These are phyloP conservation scores for Coniferiporia sulphurascens DNA, from an alignment of 1,284 basidiomycete species.

Conservation along the genomic window DNA sequence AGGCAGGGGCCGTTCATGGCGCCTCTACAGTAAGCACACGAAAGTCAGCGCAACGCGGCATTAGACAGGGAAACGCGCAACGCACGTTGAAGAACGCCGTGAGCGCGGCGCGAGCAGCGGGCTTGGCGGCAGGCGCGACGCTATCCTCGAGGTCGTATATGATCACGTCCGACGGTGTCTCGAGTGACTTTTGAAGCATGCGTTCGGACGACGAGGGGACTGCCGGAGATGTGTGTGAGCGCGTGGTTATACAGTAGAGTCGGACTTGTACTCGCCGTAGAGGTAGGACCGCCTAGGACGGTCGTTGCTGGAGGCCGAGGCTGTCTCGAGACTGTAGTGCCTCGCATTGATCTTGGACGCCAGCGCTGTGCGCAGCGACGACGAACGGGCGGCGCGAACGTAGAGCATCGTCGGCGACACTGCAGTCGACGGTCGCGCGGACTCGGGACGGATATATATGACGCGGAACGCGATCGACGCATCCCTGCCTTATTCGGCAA, in stretches of 20 bases:
- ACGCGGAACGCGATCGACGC: background rate
- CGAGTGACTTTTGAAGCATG: constrained; percentile 77
- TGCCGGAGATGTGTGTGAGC: constrained; percentile 23
- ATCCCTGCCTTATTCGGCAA: background rate
- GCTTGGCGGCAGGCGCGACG: constrained; percentile 63
- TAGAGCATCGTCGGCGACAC: background rate
- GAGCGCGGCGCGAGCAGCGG: constrained; percentile 54
- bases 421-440: background rate
- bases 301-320: background rate
- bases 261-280: constrained; percentile 37
- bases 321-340: background rate
- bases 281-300: constrained; percentile 52
- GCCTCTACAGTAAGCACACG: constrained; percentile 18
- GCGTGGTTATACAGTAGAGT: background rate
- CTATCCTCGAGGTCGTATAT: constrained; percentile 89
- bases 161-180: constrained; percentile 60
- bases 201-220: constrained; percentile 74
- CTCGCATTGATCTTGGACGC: background rate
- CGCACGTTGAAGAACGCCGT: constrained; percentile 54
- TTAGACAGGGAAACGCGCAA: constrained; percentile 11
- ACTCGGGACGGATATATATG: background rate
- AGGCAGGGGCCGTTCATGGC: constrained; percentile 34
- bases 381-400: background rate
- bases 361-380: background rate
- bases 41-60: constrained; percentile 9